phyloP scores from a whole-genome alignment of 306 rosid genomes.

The Vachellia collinsii region DNA sequence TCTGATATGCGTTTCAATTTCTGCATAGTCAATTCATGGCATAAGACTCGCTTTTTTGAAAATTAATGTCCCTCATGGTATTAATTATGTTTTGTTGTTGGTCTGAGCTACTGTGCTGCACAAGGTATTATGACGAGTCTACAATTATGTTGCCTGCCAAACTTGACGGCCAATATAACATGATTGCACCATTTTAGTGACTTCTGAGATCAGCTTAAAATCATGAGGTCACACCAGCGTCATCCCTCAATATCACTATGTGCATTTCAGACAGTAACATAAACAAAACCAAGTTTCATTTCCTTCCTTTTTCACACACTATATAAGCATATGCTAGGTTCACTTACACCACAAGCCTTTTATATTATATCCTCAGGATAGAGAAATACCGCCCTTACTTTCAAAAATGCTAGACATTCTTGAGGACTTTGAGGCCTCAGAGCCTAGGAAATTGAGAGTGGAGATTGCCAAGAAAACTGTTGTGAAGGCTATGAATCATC shows the following conservation, averaged over 20 bases:
- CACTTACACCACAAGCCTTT: constrained; percentile 2
- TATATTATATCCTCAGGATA: constrained; percentile 5
- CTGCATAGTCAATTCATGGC: background rate
- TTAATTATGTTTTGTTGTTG: background rate
- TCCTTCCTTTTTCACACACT: background rate
- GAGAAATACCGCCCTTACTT: constrained; percentile 16
- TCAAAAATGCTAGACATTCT: constrained; percentile 23
- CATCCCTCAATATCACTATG: background rate
- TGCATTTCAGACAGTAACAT: constrained; percentile 4
- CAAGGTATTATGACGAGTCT: constrained; percentile 4
- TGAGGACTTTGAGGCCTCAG: constrained; percentile 32
- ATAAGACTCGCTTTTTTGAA: background rate
- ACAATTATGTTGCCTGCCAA: constrained; percentile 52
- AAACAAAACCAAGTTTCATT: constrained; percentile 10
- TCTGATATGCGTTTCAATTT: background rate
- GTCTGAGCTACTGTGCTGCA: background rate
- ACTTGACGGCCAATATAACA: constrained; percentile 31
- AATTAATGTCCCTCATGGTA: background rate
- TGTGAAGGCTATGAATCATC: constrained; percentile 7
- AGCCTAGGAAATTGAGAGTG: constrained; percentile 46
- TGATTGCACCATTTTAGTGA: constrained; percentile 22
- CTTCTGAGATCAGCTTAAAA: constrained; percentile 28
- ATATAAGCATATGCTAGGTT: constrained; percentile 36
- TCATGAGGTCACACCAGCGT: constrained; percentile 21
- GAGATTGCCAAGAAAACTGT: constrained; percentile 37